Percentiles rank a stretch among this genome's conserved stretches.
Evolutionary conservation across 2,329 filamentous ascomycete genomes (phyloP).

Genomic region (Pseudovirgaria hyperparasitica): DNA sequence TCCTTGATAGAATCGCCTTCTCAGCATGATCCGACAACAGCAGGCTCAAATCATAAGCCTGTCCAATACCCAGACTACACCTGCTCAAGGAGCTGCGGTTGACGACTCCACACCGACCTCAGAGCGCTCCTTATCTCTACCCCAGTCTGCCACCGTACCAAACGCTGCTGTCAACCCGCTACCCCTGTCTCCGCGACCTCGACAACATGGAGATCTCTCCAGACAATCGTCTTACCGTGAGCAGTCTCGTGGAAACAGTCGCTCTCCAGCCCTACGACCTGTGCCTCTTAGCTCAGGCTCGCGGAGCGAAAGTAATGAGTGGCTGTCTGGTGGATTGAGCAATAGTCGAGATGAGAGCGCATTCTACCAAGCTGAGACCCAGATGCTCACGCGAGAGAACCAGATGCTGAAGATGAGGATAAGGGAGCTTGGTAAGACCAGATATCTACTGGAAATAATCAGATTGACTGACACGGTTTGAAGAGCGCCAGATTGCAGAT

Average conservation of each 20-base stretch:
- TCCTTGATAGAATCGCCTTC: slow-evolving; percentile 52
- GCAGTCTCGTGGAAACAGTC: slow-evolving; percentile 25
- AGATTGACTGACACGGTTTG: too few species aligned
- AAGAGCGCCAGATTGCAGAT: slow-evolving; percentile 23
- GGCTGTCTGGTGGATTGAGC: slow-evolving; percentile 36
- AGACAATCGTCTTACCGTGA: slow-evolving; percentile 30
- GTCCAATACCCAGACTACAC: slow-evolving; percentile 25
- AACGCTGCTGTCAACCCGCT: slow-evolving; percentile 35
- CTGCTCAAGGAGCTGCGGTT: slow-evolving; percentile 30
- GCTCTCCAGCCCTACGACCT: slow-evolving; percentile 38
- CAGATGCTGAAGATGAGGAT: slow-evolving; percentile 70
- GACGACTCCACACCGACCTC: slow-evolving; percentile 41
- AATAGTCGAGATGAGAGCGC: slow-evolving; percentile 53
- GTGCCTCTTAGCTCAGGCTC: slow-evolving; percentile 34
- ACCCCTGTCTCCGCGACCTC: slow-evolving; percentile 21
- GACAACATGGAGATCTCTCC: slow-evolving; percentile 21
- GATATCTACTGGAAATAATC: not conserved
- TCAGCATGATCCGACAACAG: slow-evolving; percentile 65
- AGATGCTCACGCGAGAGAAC: slow-evolving; percentile 65
- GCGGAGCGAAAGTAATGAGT: slow-evolving; percentile 43
- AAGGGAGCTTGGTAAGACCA: slow-evolving; percentile 51
- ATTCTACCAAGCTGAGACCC: slow-evolving; percentile 73
- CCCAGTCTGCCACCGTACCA: slow-evolving; percentile 23
- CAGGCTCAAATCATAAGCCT: slow-evolving; percentile 57
- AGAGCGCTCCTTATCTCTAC: slow-evolving; percentile 32